phyloP scores from a whole-genome alignment of 2,329 filamentous ascomycete genomes.

The Botrytis paeoniae region DNA sequence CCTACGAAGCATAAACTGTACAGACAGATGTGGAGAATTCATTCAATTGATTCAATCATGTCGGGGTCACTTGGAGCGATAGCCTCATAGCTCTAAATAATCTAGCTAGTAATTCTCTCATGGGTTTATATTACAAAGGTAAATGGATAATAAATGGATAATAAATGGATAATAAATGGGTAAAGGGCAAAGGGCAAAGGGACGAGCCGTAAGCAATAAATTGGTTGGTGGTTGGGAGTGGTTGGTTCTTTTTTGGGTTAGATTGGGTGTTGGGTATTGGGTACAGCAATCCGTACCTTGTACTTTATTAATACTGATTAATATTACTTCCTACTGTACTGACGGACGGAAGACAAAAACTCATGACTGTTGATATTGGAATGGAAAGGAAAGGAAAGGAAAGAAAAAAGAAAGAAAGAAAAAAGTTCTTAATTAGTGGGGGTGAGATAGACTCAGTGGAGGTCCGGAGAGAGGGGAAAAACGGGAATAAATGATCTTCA shows the following conservation, averaged over 20 bases:
- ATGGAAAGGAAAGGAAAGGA: no score
- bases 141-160: neutral
- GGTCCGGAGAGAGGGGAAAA: neutral
- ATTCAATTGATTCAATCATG: neutral
- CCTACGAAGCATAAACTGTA: neutral
- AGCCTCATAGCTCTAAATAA: neutral
- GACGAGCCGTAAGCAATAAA: neutral
- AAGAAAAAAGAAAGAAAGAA: neutral
- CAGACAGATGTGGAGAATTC: neutral
- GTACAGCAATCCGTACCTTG: neutral
- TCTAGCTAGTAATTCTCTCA: neutral
- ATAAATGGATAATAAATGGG: neutral
- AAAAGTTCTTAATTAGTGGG: neutral
- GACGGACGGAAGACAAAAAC: neutral
- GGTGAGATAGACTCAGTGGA: neutral
- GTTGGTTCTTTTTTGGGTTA: neutral
- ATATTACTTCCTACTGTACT: no score
- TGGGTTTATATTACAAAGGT: neutral
- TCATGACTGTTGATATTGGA: neutral
- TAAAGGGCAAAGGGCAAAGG: neutral
- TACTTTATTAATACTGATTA: neutral
- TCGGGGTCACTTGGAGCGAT: neutral
- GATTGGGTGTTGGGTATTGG: neutral
- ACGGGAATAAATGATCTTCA: neutral
- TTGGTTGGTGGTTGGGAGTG: neutral